Conservation (phyloP, 305 asterid genomes). For the Galium porrigens region DNA sequence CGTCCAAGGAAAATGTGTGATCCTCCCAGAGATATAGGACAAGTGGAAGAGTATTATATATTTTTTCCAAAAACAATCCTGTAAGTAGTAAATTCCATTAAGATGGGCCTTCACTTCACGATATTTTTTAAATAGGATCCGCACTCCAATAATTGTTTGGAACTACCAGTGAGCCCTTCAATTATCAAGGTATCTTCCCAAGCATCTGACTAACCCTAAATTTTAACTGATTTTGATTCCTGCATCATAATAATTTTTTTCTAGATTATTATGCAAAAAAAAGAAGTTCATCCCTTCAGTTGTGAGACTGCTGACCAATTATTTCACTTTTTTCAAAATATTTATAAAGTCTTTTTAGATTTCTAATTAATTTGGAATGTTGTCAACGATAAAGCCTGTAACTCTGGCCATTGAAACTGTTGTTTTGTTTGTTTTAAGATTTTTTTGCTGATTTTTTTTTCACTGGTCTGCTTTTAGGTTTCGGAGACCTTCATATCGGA, state of each 20-base stretch:
- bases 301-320: not conserved
- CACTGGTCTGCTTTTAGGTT: slow-evolving; percentile 38
- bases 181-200: not conserved
- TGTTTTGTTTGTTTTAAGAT: not conserved
- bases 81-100: not conserved
- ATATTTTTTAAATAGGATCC: not conserved
- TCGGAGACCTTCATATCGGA: slow-evolving; percentile 84
- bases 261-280: not conserved
- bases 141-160: not conserved
- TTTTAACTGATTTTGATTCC: not conserved
- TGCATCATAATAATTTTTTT: not conserved
- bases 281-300: not conserved
- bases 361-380: slow-evolving; percentile 4
- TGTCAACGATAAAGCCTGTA: not conserved
- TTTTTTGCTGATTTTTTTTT: not conserved
- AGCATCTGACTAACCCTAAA: not conserved
- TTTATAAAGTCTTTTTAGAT: not conserved
- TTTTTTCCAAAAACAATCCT: not conserved
- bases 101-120: not conserved
- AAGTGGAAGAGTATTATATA: not conserved
- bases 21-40: not conserved
- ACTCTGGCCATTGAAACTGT: not conserved
- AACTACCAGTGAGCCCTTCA: not conserved
- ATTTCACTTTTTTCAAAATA: not conserved
- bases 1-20: not conserved